These are phyloP conservation scores for Evernia prunastri DNA, from an alignment of 495 filamentous ascomycete genomes.

Conservation along the genomic window DNA sequence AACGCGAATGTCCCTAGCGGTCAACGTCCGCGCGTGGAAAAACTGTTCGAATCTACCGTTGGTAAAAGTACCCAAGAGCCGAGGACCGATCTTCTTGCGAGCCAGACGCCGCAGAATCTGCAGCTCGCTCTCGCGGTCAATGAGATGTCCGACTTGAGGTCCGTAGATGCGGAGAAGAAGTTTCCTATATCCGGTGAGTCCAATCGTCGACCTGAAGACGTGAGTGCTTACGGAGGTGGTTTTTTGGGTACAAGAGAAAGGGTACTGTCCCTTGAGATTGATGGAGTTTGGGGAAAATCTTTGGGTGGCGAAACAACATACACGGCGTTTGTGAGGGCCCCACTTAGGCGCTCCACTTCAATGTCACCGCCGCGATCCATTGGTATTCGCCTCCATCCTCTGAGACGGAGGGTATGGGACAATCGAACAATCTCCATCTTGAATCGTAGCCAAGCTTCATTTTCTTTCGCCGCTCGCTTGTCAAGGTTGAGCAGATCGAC, in stretches of 20 bases:
- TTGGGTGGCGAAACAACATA: conserved; percentile 85
- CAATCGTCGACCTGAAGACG: background rate
- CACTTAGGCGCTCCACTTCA: conserved; percentile 77
- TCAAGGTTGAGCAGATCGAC: conserved; percentile 32
- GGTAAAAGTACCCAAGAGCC: conserved; percentile 83
- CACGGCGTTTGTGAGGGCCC: conserved; percentile 91
- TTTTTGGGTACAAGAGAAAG: conserved; percentile 38
- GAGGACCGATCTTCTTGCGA: conserved; percentile 85
- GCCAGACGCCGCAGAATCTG: conserved; percentile 80
- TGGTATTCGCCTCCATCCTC: conserved; percentile 80
- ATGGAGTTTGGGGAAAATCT: conserved; percentile 37
- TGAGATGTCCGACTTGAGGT: conserved; percentile 90
- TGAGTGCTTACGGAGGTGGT: conserved; percentile 47
- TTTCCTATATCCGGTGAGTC: conserved; percentile 47
- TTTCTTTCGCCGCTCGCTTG: conserved; percentile 53
- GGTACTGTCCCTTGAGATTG: conserved; percentile 35
- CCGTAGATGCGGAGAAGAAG: conserved; percentile 90
- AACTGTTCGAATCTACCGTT: conserved; percentile 98
- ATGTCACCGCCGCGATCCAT: conserved; percentile 66
- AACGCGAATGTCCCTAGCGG: conserved; percentile 65
- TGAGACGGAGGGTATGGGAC: conserved; percentile 79
- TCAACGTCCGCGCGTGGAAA: conserved; percentile 74
- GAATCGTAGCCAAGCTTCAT: conserved; percentile 69
- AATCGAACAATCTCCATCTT: conserved; percentile 86
- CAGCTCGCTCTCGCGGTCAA: conserved; percentile 86